Base-by-base conservation (phyloP, 805 yeast genomes). In the Metschnikowia gelsemii region DNA sequence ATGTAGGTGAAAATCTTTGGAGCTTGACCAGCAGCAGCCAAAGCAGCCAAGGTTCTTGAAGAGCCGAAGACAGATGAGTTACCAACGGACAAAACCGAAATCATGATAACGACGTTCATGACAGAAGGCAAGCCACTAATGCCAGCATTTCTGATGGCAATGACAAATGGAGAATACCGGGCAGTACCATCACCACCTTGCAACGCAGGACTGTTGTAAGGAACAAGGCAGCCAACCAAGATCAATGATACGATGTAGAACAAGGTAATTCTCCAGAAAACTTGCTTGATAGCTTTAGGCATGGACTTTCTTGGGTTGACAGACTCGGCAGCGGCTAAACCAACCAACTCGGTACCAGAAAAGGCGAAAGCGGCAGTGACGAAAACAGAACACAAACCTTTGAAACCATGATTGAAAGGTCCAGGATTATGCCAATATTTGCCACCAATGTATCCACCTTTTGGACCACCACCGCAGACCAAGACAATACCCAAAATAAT, bases 51-150 rank as follows among this genome's bases (percentile, higher is more conserved):
- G 8, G 87, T 72, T 71, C 91, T 76, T 36, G 89, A 82, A 46
- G 82, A 76, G n/a, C 83, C 86, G 58, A 74, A 84, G 30, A 83
- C 78, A 2, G 89, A 78, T 18, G 88, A 79, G 68, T 84, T 84
- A 51, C 88, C 89, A 39, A 84, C 90, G 6, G 89, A 83, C 41
- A 82, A 62, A 20, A 84, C 87, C 3, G 90, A 81, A 43, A 84
- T 62, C 65, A 84, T 68, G 51, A 84, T 82, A 31, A 84, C 87
- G 16, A 80, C 87, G 58, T 84, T 84, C 69, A 84, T 82, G 47
- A 84, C 76, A 38, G 82, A 78, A 38, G 90, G 90, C 35, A 83
- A 72, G 30, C 79, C 84, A 35, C 65, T 66, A 50, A 84, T 78
- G 52, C 84, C 82, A 21, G 78, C 84, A 40, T 72, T 65, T 22